phyloP scores from a whole-genome alignment of 2,329 filamentous ascomycete genomes.

The Aureobasidium sp. region DNA sequence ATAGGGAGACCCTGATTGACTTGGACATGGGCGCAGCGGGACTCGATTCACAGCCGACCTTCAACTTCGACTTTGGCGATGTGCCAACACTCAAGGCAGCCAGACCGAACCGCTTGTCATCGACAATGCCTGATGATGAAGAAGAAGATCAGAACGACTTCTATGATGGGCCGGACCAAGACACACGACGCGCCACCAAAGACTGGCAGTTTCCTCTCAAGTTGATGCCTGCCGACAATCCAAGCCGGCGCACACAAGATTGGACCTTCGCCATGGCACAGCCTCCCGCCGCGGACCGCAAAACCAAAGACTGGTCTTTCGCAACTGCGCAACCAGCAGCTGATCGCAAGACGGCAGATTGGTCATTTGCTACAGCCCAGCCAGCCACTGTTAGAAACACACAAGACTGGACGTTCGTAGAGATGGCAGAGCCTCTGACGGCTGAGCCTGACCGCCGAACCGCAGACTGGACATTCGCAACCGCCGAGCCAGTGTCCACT shows the following conservation, averaged over 20 bases:
- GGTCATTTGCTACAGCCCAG: constrained; percentile 45
- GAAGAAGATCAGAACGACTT: constrained; percentile 34
- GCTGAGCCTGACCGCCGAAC: constrained; percentile 35
- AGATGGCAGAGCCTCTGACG: constrained; percentile 28
- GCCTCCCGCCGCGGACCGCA: constrained; percentile 21
- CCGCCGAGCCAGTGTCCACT: constrained; percentile 18
- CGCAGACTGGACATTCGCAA: constrained; percentile 40
- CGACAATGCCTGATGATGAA: constrained; percentile 32
- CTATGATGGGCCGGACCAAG: constrained; percentile 30
- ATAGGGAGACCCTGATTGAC: constrained; percentile 48
- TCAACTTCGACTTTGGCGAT: constrained; percentile 40
- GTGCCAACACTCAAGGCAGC: constrained; percentile 50
- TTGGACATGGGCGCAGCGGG: constrained; percentile 48
- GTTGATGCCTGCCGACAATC: constrained; percentile 25
- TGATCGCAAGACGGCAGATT: constrained; percentile 31
- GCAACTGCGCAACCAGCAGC: constrained; percentile 32
- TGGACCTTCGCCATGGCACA: constrained; percentile 41
- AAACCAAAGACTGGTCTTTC: constrained; percentile 45
- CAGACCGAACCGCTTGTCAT: constrained; percentile 35
- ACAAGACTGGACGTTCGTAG: constrained; percentile 41
- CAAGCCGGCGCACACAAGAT: constrained; percentile 37
- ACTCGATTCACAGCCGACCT: constrained; percentile 39
- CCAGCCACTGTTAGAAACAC: constrained; percentile 33
- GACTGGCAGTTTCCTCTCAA: constrained; percentile 49
- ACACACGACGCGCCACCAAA: constrained; percentile 16